Conservation (phyloP, 495 filamentous ascomycete species). For the Lasiosphaeria hispida region DNA sequence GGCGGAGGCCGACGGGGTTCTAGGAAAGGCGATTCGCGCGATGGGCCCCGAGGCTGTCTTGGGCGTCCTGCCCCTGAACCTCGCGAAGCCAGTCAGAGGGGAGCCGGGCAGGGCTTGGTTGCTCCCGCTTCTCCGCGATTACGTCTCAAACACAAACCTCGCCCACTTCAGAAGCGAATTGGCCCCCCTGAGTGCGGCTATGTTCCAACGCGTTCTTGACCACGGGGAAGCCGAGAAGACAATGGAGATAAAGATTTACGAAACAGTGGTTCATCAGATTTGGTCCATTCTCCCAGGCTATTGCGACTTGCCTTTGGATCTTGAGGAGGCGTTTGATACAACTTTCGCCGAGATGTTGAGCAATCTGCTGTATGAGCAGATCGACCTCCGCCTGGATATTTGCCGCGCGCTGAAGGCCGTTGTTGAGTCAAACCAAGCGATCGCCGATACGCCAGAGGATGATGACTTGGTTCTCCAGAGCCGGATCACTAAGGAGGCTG, state of each 20-base stretch:
- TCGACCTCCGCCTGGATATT: slow-evolving; percentile 78
- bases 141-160: slow-evolving; percentile 79
- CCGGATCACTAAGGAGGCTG: slow-evolving; percentile 70
- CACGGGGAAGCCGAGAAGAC: slow-evolving; percentile 77
- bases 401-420: slow-evolving; percentile 81
- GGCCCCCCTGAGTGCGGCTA: slow-evolving; percentile 80
- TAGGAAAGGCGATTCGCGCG: slow-evolving; percentile 78
- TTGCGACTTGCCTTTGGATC: slow-evolving; percentile 83
- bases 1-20: slow-evolving; percentile 87
- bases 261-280: slow-evolving; percentile 91
- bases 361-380: slow-evolving; percentile 88
- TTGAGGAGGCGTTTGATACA: slow-evolving; percentile 76
- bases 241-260: slow-evolving; percentile 94
- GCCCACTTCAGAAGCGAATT: slow-evolving; percentile 81
- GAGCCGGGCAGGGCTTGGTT: slow-evolving; percentile 91
- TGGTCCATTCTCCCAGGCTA: slow-evolving; percentile 96
- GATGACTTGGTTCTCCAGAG: slow-evolving; percentile 69
- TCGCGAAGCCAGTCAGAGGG: slow-evolving; percentile 68
- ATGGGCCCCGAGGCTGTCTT: slow-evolving; percentile 86
- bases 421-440: slow-evolving; percentile 85
- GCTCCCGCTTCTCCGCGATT: slow-evolving; percentile 82
- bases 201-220: slow-evolving; percentile 85
- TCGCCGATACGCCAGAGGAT: slow-evolving; percentile 57
- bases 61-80: slow-evolving; percentile 77
- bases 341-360: slow-evolving; percentile 86